Conservation (phyloP, 2,329 filamentous ascomycete genomes). For the Claviceps sp. region DNA sequence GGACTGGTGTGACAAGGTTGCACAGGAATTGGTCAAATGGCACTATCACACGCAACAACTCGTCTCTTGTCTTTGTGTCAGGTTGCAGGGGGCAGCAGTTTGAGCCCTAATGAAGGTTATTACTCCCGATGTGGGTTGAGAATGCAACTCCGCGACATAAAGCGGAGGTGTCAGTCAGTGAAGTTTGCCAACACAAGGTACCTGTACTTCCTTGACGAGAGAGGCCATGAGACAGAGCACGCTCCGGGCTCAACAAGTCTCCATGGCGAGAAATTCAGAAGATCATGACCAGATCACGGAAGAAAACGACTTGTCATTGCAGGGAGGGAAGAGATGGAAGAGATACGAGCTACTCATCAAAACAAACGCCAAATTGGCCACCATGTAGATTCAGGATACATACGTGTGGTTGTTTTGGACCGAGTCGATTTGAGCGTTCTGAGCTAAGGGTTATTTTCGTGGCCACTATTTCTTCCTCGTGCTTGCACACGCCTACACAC, state of each 20-base stretch:
- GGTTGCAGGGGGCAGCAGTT: not conserved
- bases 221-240: not conserved
- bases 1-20: constrained; percentile 3
- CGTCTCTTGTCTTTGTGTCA: not conserved
- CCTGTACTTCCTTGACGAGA: not conserved
- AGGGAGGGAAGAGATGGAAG: not conserved
- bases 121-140: not conserved
- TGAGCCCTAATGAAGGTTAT: not conserved
- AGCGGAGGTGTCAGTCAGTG: not conserved
- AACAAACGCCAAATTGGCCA: not conserved
- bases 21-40: constrained; percentile 7
- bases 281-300: no score
- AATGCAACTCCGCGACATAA: not conserved
- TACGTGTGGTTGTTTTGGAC: not conserved
- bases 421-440: not conserved
- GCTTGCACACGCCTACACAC: no score
- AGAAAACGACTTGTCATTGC: not conserved
- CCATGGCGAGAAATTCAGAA: not conserved
- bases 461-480: not conserved
- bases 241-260: not conserved
- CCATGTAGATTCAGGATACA: not conserved
- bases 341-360: not conserved
- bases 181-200: not conserved
- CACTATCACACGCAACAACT: not conserved
- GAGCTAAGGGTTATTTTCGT: not conserved